phyloP scores from a whole-genome alignment of 495 filamentous ascomycete species.

The Lasiosphaeriaceae sp. region DNA sequence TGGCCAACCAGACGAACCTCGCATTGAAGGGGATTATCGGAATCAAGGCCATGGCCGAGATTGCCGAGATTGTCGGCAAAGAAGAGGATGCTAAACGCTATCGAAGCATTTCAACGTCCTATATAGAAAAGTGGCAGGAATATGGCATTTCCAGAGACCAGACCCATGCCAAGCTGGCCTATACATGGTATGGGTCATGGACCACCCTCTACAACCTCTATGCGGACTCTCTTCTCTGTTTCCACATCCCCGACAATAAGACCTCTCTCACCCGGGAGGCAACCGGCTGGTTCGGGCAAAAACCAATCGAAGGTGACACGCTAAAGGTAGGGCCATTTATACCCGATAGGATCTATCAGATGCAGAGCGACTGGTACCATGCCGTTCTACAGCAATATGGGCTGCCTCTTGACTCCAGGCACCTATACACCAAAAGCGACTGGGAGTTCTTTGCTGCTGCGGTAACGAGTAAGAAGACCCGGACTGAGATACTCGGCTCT shows the following conservation, averaged over 20 bases:
- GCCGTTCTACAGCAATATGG: slow-evolving; percentile 79
- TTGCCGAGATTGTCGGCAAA: slow-evolving; percentile 68
- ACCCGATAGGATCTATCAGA: slow-evolving; percentile 70
- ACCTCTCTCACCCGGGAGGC: background rate
- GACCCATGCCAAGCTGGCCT: slow-evolving; percentile 83
- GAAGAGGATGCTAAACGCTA: slow-evolving; percentile 64
- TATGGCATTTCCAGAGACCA: slow-evolving; percentile 76
- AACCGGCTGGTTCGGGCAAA: slow-evolving; percentile 30
- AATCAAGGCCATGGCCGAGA: slow-evolving; percentile 88
- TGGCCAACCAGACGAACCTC: slow-evolving; percentile 88
- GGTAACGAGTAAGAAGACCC: slow-evolving; percentile 61
- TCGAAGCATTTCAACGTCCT: slow-evolving; percentile 65
- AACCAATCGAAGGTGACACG: slow-evolving; percentile 32
- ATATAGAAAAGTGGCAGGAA: slow-evolving; percentile 80
- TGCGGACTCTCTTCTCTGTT: slow-evolving; percentile 76
- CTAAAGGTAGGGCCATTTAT: slow-evolving; percentile 42
- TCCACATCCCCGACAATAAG: slow-evolving; percentile 53
- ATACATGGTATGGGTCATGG: slow-evolving; percentile 94
- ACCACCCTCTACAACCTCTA: slow-evolving; percentile 92
- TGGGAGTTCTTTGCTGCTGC: slow-evolving; percentile 92
- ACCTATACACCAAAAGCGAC: slow-evolving; percentile 85
- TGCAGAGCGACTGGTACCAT: slow-evolving; percentile 83
- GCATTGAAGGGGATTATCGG: slow-evolving; percentile 93
- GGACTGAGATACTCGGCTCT: slow-evolving; percentile 68
- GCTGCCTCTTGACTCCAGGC: slow-evolving; percentile 80